Conservation (phyloP, 2,329 filamentous ascomycete genomes). For the Simplicillium sp. region DNA sequence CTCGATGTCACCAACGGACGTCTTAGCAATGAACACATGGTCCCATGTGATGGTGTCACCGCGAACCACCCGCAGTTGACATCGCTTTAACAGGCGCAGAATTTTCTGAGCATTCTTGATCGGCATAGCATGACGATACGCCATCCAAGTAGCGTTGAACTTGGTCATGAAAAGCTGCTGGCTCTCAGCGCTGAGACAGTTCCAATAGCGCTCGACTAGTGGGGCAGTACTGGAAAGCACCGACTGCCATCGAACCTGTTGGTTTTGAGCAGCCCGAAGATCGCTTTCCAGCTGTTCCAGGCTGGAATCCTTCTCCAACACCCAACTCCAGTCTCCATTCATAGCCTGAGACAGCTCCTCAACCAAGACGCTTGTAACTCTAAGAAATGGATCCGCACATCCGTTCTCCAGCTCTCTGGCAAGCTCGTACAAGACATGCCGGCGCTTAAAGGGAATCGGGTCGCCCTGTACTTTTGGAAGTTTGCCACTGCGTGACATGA, state of each 20-base stretch:
- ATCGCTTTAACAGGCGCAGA: not conserved
- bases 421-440: constrained; percentile 3
- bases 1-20: constrained; percentile 1
- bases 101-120: constrained; percentile 3
- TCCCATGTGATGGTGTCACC: constrained; percentile 1
- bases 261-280: not conserved
- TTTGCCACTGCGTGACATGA: constrained; percentile 5
- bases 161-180: constrained; percentile 4
- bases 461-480: constrained; percentile 4
- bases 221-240: constrained; percentile 4
- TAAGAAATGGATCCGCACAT: constrained; percentile 1
- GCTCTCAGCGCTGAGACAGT: constrained; percentile 1
- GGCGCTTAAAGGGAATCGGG: constrained; percentile 1
- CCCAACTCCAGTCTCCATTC: constrained; percentile 5
- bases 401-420: constrained; percentile 3
- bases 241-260: constrained; percentile 3
- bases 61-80: constrained; percentile 3
- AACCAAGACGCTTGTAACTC: not conserved
- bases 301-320: constrained; percentile 1
- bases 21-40: constrained; percentile 3
- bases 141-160: constrained; percentile 6
- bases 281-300: constrained; percentile 3
- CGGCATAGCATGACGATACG: constrained; percentile 6
- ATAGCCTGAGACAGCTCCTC: constrained; percentile 3
- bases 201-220: constrained; percentile 5